Evolutionary conservation across 305 asterid genomes (phyloP), one percentile per base, ranked within the genome.

Genomic region (Rubia balearica): DNA sequence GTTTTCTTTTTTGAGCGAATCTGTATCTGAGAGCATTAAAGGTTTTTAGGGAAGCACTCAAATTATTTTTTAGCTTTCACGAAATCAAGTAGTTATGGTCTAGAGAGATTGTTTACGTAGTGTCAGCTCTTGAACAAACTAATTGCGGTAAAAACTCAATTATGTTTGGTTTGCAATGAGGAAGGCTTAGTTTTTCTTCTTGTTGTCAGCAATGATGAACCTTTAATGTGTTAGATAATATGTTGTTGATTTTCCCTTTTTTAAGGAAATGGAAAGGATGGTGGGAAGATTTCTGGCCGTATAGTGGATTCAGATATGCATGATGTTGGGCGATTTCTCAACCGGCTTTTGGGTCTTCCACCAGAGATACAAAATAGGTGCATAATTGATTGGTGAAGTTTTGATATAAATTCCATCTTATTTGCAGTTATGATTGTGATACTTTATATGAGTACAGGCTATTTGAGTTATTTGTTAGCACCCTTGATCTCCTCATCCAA

Each of bases 311-410:
- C 97, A 63, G 97, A 95, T 81, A 90, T 86, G 99, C 90, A 88
- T 70, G 98, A 95, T 82, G 98, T 94, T 74, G 98, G 95, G 70
- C 95, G 98, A 73, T 95, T 91, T 73, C 97, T 95, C 71, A 95
- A 95, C 83, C 83, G 97, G 74, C 95, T 95, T 79, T 84, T 91
- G 70, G 99, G 99, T 71, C 89, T 95, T 71, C 94, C 96, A 73
- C 98, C 96, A 61, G 91, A 84, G 64, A 90, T 91, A 68, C 98
- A 95, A 75, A 95, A 95, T 85, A 87, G 99, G 97, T 91, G 30
- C 78, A 76, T 68, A 17, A 62, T 70, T 74, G 76, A 70, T 77
- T 77, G 59, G 67, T 77, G 48, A 68, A 69, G 71, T 68, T 57
- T 70, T 40, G 27, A 33, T 41, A 61, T 53, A 51, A 69, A 72